phyloP scores from a whole-genome alignment of 1,139 yeast species.

The Nakaseomyces glabratus region DNA sequence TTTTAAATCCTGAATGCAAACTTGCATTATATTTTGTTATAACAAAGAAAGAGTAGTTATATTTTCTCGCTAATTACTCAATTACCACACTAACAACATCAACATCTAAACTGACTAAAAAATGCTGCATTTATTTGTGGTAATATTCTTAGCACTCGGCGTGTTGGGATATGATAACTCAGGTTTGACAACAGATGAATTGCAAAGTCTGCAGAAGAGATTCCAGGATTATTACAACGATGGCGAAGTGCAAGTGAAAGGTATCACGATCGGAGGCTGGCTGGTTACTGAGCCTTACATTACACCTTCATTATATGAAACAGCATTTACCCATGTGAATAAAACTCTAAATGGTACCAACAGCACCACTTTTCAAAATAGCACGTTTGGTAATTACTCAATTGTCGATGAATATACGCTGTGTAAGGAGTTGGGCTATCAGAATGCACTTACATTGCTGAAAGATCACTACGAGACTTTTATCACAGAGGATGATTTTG shows the following conservation, averaged over 20 bases:
- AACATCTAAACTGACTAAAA: no score
- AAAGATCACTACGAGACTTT: conserved; percentile 47
- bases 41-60: no score
- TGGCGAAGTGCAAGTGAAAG: conserved; percentile 21
- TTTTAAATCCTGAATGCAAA: no score
- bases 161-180: no score
- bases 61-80: no score
- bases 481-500: conserved; percentile 47
- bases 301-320: conserved; percentile 44
- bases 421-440: conserved; percentile 40
- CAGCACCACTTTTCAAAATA: background rate
- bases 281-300: conserved; percentile 56
- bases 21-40: no score
- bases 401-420: conserved; percentile 56
- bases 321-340: conserved; percentile 13
- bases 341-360: conserved; percentile 1
- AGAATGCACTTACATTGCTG: conserved; percentile 37
- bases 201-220: conserved; percentile 9
- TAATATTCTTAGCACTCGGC: no score
- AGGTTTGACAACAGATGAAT: background rate
- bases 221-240: conserved; percentile 11
- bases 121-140: no score
- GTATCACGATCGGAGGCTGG: conserved; percentile 62
- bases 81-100: no score
- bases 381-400: conserved; percentile 10